Percentiles rank a stretch among this genome's conserved stretches.
Conservation (phyloP, 768 basidiomycete genomes). For the Paxillus ammoniavirescens region DNA sequence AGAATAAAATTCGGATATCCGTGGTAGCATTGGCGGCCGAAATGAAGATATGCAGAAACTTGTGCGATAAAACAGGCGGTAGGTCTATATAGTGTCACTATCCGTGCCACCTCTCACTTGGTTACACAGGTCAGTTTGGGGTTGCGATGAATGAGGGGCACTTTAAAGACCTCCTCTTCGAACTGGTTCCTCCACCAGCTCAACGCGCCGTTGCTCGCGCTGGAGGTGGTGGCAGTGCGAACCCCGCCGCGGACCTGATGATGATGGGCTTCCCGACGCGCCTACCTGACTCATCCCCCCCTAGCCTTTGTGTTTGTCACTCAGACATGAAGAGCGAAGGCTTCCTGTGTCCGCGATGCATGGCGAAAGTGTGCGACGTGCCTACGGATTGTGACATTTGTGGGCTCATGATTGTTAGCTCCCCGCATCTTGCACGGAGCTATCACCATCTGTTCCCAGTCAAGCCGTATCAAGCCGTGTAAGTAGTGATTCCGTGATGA, state of each 20-base stretch:
- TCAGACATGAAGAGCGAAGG: slow-evolving; percentile 89
- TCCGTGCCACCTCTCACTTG: slow-evolving; percentile 9
- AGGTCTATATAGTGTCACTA: slow-evolving; percentile 2
- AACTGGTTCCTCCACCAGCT: slow-evolving; percentile 92
- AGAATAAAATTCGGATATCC: slow-evolving; percentile 84
- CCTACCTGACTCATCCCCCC: slow-evolving; percentile 77
- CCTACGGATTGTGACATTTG: slow-evolving; percentile 98
- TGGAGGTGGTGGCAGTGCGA: slow-evolving; percentile 44
- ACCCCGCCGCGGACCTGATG: slow-evolving; percentile 87
- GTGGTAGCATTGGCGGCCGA: slow-evolving; percentile 95
- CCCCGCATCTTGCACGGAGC: slow-evolving; percentile 94
- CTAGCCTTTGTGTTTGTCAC: slow-evolving; percentile 91
- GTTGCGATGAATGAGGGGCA: slow-evolving; percentile 99
- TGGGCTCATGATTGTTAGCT: slow-evolving; percentile 96
- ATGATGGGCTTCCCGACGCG: slow-evolving; percentile 99
- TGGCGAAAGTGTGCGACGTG: slow-evolving; percentile 93
- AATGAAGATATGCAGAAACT: slow-evolving; percentile 94
- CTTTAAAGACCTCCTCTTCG: slow-evolving; percentile 93
- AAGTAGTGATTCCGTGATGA: slow-evolving; percentile 34
- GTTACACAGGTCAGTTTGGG: slow-evolving; percentile 71
- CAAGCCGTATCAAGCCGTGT: slow-evolving; percentile 80
- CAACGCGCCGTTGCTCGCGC: slow-evolving; percentile 56
- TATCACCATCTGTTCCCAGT: slow-evolving; percentile 97
- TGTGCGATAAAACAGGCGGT: slow-evolving; percentile 94
- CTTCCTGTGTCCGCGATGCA: slow-evolving; percentile 92